Evolutionary conservation across 352 stramenopile genomes (phyloP), one percentile per base, ranked within the genome.

Genomic region (Phytopythium chamaehyphon): DNA sequence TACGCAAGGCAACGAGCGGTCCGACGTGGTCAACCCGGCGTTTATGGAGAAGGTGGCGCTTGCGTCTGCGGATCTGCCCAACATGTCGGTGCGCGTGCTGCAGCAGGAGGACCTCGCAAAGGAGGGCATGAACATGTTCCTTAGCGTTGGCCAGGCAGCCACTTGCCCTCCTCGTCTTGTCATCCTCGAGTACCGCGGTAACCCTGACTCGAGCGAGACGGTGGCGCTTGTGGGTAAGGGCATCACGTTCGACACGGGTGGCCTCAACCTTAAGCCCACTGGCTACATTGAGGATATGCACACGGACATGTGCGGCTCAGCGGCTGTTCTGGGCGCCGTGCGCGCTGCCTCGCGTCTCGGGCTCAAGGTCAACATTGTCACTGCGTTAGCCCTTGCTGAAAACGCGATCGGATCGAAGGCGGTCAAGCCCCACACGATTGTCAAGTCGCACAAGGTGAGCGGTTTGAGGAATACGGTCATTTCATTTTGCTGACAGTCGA

Each of bases 221-320:
- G 64, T 94, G 8, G 88, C 83, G 14, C 59, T 98, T 15, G 88
- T 98, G 24, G 94, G 94, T 37, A 98, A 98, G 67, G 93, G 90
- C 16, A 83, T 98, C 44, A 97, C 86, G 42, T 98, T 98, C 55
- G 94, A 98, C 67, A 96, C 92, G 0, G 94, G 94, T n/a, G 94
- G 94, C 14, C 72, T 98, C 51, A 97, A 98, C 73, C 71, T 98
- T 40, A 98, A 98, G 73, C 86, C 88, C 1, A 94, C 87, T 12
- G 77, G 90, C 38, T 73, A 69, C 59, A 97, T 97, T 12, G 88
- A 96, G 54, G 80, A 95, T 53, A 97, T 97, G 89, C 89, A 97
- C 62, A 91, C 86, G 5, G 89, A 97, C 66, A 96, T 96, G 86
- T 95, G 89, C 47, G 89, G 89, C 36, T 94, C 82, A 5, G 88